Evolutionary conservation across 805 yeast genomes (phyloP).

Genomic region (Candida namnaoensis): DNA sequence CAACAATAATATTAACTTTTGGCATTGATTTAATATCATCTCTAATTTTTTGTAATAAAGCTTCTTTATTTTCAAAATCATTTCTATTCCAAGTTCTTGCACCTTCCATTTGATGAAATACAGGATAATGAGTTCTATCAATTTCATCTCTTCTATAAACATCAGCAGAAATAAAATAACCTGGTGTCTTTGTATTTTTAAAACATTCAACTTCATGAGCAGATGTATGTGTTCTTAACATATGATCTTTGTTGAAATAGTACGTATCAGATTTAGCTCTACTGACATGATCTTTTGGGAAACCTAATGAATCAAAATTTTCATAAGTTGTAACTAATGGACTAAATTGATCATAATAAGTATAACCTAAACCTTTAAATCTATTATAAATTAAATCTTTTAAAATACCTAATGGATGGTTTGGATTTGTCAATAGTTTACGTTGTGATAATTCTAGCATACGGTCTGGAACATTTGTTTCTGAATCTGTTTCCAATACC

Average conservation of each 20-base stretch:
- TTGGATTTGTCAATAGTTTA: constrained; percentile 59
- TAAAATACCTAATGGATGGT: constrained; percentile 88
- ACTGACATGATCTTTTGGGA: constrained; percentile 90
- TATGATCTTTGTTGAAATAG: constrained; percentile 63
- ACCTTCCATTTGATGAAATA: constrained; percentile 97
- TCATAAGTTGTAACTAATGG: constrained; percentile 79
- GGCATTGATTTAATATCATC: constrained; percentile 62
- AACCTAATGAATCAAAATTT: constrained; percentile 88
- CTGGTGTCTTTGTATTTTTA: constrained; percentile 56
- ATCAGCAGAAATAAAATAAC: constrained; percentile 90
- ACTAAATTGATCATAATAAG: constrained; percentile 69
- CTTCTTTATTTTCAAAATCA: constrained; percentile 20
- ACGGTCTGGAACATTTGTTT: constrained; percentile 80
- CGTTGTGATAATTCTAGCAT: constrained; percentile 64
- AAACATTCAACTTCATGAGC: constrained; percentile 94
- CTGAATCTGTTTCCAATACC: constrained; percentile 45
- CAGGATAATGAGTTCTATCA: constrained; percentile 94
- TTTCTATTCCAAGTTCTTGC: constrained; percentile 74
- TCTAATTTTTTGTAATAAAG: constrained; percentile 35
- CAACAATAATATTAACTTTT: constrained; percentile 59
- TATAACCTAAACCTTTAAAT: constrained; percentile 59
- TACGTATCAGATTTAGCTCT: constrained; percentile 89
- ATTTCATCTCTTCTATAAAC: constrained; percentile 94
- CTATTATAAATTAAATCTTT: constrained; percentile 63
- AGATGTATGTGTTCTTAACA: constrained; percentile 90